Evolutionary conservation across 306 rosid genomes (phyloP).

Genomic region (Casuarina glauca): DNA sequence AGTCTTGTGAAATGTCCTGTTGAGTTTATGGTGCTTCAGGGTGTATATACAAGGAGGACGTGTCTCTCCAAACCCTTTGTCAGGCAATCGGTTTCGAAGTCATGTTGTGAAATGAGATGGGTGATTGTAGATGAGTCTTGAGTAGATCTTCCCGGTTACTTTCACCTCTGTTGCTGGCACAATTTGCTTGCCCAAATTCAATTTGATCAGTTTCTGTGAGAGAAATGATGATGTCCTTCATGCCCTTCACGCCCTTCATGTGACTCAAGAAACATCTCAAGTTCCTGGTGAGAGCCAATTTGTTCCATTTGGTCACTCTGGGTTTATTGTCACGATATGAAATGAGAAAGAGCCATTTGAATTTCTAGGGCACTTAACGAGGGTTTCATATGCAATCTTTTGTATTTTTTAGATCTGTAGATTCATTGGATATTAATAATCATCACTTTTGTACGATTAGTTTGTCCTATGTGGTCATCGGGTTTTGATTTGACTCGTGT

Average conservation of each 20-base stretch:
- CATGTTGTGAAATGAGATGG: conserved; percentile 20
- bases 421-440: conserved; percentile 29
- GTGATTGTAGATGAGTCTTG: conserved; percentile 24
- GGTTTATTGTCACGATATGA: conserved; percentile 7
- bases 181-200: conserved; percentile 13
- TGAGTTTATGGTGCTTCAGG: neutral
- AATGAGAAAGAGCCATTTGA: conserved; percentile 6
- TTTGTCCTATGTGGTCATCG: conserved; percentile 8
- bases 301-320: conserved; percentile 13
- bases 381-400: conserved; percentile 17
- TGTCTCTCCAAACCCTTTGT: conserved; percentile 30
- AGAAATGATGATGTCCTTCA: conserved; percentile 6
- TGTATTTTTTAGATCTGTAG: conserved; percentile 17
- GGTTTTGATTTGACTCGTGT: conserved; percentile 21
- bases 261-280: neutral
- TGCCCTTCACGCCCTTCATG: neutral
- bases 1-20: neutral
- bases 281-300: conserved; percentile 22
- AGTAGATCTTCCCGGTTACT: conserved; percentile 16
- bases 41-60: conserved; percentile 24
- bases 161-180: conserved; percentile 9
- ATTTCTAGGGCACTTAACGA: conserved; percentile 14
- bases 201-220: conserved; percentile 18
- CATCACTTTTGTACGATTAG: conserved; percentile 25
- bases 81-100: neutral